A percentile compares a stretch with the other conserved stretches of the same genome.
Evolutionary conservation across 352 stramenopile genomes (phyloP).

Genomic region (Phytopythium montanum): DNA sequence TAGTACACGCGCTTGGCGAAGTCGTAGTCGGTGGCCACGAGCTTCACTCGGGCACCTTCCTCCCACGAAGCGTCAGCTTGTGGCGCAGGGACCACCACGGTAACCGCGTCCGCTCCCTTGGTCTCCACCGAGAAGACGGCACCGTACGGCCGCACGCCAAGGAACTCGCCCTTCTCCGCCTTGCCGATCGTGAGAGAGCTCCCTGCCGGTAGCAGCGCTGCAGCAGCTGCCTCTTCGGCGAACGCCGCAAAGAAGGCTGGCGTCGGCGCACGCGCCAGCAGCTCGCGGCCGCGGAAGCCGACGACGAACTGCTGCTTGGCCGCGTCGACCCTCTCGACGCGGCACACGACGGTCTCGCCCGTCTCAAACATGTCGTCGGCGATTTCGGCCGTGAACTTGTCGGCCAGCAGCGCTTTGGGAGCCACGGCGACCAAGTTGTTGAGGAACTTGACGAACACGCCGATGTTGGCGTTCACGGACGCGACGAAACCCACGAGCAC

Average conservation of each 20-base stretch:
- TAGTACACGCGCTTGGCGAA: constrained; percentile 85
- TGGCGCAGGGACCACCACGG: constrained; percentile 59
- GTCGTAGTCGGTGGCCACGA: constrained; percentile 83
- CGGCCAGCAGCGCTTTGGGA: constrained; percentile 72
- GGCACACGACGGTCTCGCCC: constrained; percentile 82
- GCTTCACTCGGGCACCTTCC: constrained; percentile 65
- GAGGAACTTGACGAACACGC: constrained; percentile 87
- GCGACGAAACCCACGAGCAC: constrained; percentile 77
- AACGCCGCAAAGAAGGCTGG: constrained; percentile 56
- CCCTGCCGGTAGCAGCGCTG: constrained; percentile 10
- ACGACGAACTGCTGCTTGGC: constrained; percentile 82
- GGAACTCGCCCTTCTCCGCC: constrained; percentile 79
- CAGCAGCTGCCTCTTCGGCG: constrained; percentile 30
- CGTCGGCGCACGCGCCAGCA: constrained; percentile 25
- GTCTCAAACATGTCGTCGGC: constrained; percentile 81
- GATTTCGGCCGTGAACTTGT: constrained; percentile 69
- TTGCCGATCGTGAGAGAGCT: constrained; percentile 52
- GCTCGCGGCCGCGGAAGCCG: constrained; percentile 53
- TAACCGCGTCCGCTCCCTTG: constrained; percentile 48
- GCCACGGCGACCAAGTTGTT: constrained; percentile 83
- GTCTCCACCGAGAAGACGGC: constrained; percentile 73
- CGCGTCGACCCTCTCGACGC: constrained; percentile 68
- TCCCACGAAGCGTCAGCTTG: constrained; percentile 36
- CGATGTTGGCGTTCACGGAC: constrained; percentile 67
- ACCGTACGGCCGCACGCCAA: constrained; percentile 82